phyloP scores from a whole-genome alignment of 768 basidiomycete species.

The Pleurotus pulmonarius region DNA sequence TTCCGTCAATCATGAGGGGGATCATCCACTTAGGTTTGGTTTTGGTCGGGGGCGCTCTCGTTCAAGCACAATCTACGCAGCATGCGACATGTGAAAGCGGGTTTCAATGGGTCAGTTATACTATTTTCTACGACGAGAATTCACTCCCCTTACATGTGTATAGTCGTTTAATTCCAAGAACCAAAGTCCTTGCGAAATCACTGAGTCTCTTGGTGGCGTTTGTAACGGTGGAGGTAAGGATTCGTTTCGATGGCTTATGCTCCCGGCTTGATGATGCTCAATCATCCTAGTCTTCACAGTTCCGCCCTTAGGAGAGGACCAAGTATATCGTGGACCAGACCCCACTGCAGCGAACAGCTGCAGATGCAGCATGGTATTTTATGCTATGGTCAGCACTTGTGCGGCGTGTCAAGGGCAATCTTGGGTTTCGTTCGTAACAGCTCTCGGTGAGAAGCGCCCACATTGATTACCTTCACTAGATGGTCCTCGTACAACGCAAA shows the following conservation, averaged over 20 bases:
- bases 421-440: conserved; percentile 22
- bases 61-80: background rate
- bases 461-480: conserved; percentile 23
- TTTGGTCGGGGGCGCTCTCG: background rate
- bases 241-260: conserved; percentile 3
- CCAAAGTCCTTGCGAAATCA: conserved; percentile 44
- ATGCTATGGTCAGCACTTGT: conserved; percentile 51
- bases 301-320: conserved; percentile 21
- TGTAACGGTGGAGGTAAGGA: conserved; percentile 39
- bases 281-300: conserved; percentile 30
- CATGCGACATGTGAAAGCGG: background rate
- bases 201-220: conserved; percentile 37
- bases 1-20: background rate
- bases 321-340: conserved; percentile 35
- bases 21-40: background rate
- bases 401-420: conserved; percentile 39
- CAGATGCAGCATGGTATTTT: conserved; percentile 48
- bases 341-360: conserved; percentile 33
- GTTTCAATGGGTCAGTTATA: conserved; percentile 2
- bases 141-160: background rate
- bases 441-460: background rate
- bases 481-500: conserved; percentile 47
- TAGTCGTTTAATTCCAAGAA: conserved; percentile 40
- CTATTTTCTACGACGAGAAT: background rate
- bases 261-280: background rate